Conservation (phyloP, 2,329 filamentous ascomycete species). For the Fusarium hostae region DNA sequence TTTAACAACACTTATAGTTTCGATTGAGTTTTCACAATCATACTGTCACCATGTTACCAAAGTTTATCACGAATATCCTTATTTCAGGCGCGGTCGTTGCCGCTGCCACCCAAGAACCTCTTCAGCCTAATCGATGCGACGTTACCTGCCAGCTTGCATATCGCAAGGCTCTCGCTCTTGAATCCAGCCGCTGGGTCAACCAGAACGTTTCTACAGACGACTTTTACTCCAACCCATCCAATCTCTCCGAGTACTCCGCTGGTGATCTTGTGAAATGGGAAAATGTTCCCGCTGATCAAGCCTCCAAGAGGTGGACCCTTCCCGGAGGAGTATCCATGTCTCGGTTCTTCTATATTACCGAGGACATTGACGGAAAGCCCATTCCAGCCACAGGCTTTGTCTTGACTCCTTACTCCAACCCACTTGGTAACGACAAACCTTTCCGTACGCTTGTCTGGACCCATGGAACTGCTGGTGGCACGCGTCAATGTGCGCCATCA, state of each 20-base stretch:
- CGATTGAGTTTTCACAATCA: not conserved
- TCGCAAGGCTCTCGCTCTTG: not conserved
- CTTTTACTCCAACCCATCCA: conserved; percentile 14
- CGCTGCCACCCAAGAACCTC: not conserved
- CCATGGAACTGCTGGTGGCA: conserved; percentile 17
- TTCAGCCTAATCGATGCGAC: conserved; percentile 15
- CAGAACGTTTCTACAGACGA: not conserved
- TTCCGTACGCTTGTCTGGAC: conserved; percentile 22
- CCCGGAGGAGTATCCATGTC: not conserved
- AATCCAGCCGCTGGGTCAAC: conserved; percentile 11
- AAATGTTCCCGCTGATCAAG: not conserved
- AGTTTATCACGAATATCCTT: not conserved
- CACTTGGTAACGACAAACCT: conserved; percentile 13
- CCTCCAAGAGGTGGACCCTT: conserved; percentile 7
- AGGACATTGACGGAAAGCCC: conserved; percentile 16
- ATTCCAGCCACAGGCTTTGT: conserved; percentile 15
- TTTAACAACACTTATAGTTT: too few species aligned
- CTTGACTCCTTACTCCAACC: conserved; percentile 10
- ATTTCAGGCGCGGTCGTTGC: not conserved
- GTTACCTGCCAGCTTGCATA: conserved; percentile 4
- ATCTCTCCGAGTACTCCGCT: not conserved
- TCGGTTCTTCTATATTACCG: conserved; percentile 18
- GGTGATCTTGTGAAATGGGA: conserved; percentile 27
- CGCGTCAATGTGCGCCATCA: conserved; percentile 14
- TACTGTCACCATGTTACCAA: not conserved